phyloP scores from a whole-genome alignment of 768 basidiomycete species.

The Russula vinacea region DNA sequence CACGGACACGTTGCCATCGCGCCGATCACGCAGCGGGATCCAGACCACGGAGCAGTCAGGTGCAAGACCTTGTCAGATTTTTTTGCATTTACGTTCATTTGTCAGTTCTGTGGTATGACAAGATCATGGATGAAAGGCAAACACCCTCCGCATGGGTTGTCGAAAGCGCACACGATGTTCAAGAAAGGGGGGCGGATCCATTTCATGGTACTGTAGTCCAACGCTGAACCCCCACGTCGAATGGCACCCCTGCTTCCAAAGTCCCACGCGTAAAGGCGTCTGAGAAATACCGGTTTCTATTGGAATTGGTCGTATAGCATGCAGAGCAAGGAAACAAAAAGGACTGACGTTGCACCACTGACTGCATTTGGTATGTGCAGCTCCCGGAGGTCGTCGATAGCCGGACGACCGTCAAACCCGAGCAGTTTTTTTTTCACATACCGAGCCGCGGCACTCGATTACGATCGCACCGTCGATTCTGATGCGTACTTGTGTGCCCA shows the following conservation, averaged over 20 bases:
- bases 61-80: constrained; percentile 20
- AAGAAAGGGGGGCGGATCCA: constrained; percentile 8
- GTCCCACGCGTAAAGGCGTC: background rate
- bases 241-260: background rate
- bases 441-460: too few relatives aligned
- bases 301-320: constrained; percentile 21
- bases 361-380: background rate
- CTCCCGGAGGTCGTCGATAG: constrained; percentile 8
- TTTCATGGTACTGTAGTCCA: background rate
- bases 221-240: constrained; percentile 8
- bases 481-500: background rate
- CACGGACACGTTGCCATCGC: constrained; percentile 15
- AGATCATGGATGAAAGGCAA: constrained; percentile 18
- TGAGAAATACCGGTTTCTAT: background rate
- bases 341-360: constrained; percentile 18
- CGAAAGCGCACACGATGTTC: constrained; percentile 13
- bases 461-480: background rate
- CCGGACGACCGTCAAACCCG: constrained; percentile 11
- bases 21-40: constrained; percentile 21
- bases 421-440: too few relatives aligned
- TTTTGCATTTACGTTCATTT: background rate
- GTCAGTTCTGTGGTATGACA: constrained; percentile 24
- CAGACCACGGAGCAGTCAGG: constrained; percentile 20
- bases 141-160: constrained; percentile 19
- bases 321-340: constrained; percentile 25